Conservation (phyloP, 495 filamentous ascomycete species). For the Penicillium robsamsonii region DNA sequence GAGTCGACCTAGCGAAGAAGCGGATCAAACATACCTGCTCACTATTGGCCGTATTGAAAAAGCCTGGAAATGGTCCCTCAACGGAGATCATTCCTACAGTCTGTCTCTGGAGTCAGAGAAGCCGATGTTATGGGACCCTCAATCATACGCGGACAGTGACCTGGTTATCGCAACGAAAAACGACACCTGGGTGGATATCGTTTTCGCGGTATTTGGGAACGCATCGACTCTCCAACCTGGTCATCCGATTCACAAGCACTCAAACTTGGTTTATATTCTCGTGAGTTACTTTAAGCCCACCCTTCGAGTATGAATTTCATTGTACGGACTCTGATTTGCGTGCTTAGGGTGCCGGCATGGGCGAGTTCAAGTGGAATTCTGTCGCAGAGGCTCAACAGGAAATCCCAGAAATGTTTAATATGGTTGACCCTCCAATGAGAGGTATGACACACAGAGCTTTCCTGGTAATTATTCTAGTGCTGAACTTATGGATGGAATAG, state of each 20-base stretch:
- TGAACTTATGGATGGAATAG: background rate
- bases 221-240: conserved; percentile 20
- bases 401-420: conserved; percentile 39
- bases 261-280: conserved; percentile 46
- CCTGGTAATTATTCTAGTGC: too few relatives aligned
- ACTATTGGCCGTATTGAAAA: background rate
- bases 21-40: background rate
- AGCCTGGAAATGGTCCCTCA: conserved; percentile 29
- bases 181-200: conserved; percentile 19
- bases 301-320: background rate
- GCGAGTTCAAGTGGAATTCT: conserved; percentile 40
- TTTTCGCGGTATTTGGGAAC: conserved; percentile 17
- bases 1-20: background rate
- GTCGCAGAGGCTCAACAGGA: conserved; percentile 41
- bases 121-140: conserved; percentile 8
- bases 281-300: background rate
- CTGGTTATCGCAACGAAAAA: conserved; percentile 18
- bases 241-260: conserved; percentile 55
- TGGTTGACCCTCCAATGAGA: conserved; percentile 42
- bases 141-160: conserved; percentile 42
- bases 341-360: conserved; percentile 32
- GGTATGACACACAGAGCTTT: conserved; percentile 24
- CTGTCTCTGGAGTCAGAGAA: conserved; percentile 31
- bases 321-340: background rate
- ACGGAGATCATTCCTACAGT: conserved; percentile 17